These are phyloP conservation scores for Raffaelea albimanens DNA, from an alignment of 2,329 filamentous ascomycete species.

Conservation along the genomic window DNA sequence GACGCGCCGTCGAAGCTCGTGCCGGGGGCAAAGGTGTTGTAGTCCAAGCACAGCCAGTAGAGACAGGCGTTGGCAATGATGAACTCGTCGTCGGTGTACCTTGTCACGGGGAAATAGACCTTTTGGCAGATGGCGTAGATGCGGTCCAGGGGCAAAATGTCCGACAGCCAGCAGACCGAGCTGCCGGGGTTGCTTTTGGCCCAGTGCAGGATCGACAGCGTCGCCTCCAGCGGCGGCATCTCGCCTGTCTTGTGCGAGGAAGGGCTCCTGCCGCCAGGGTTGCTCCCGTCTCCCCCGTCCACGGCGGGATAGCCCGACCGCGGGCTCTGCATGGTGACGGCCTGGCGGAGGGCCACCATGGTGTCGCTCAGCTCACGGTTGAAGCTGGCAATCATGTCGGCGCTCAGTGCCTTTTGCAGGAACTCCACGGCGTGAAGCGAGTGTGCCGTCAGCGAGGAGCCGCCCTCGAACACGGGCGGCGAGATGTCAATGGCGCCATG, in stretches of 20 bases:
- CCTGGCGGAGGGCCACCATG: conserved; percentile 40
- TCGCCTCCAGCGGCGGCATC: neutral
- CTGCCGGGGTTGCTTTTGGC: neutral
- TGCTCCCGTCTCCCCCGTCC: neutral
- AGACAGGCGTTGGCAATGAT: conserved; percentile 39
- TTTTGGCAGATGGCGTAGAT: conserved; percentile 39
- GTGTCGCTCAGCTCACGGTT: conserved; percentile 41
- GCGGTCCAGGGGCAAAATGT: conserved; percentile 36
- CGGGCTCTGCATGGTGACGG: conserved; percentile 35
- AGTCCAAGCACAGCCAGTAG: conserved; percentile 40
- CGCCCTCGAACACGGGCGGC: conserved; percentile 28
- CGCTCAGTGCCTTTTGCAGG: conserved; percentile 38
- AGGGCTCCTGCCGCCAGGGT: neutral
- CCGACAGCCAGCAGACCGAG: conserved; percentile 3
- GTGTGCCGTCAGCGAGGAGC: conserved; percentile 38
- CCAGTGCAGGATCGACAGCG: neutral
- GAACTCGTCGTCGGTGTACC: conserved; percentile 27
- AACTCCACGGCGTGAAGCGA: conserved; percentile 44
- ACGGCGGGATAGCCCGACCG: neutral
- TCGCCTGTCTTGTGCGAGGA: neutral
- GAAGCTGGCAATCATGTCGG: conserved; percentile 17
- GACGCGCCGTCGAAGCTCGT: no score
- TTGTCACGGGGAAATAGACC: conserved; percentile 15
- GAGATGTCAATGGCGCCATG: neutral
- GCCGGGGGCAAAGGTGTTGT: conserved; percentile 11